Base-by-base conservation (phyloP, 2,329 filamentous ascomycete species). In the Trichophaea hybrida region DNA sequence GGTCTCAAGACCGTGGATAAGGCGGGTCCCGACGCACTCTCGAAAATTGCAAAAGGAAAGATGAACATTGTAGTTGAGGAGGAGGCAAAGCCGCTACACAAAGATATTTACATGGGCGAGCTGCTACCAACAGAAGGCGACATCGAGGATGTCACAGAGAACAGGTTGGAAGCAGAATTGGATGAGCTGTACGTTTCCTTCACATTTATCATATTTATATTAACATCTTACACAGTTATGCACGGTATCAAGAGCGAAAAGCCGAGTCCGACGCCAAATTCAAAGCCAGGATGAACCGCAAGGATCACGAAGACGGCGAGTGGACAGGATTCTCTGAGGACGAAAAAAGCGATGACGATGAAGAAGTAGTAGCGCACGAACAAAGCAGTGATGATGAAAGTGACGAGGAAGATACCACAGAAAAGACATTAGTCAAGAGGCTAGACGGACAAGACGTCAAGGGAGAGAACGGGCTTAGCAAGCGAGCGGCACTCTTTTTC, bases 401-500 rank as follows among this genome's bases (percentile, higher is more conserved):
- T 6, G 77, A 80, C 2, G 66, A 66, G 1, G 76, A 79, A 5
- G 73, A 72, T 2, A 67, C 67, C 15, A 72, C 71, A 59, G 72
- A 67, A 17, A 63, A 69, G 35, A 65, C 71, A n/a, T 73, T 86
- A 4, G 72, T 85, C 51, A 83, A 80, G 1, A 82, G 85, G 62
- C 75, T 90, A 32, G 77, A 83, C 65, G 61, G 63, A n/a, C 74
- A 74, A 57, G 74, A 76, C 6, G 73, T 73, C 4, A 73, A 74
- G 40, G 75, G 77, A 10, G 72, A 74, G 6, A 75, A 75, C 33
- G 83, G 80, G 8, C 76, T 97, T n/a, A 94, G 89, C 2, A 90
- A 84, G 71, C 81, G 88, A 64, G 93, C 93, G 6, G 80, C 84
- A 7, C 80, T 85, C 62, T 98, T 98, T 74, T 98, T 98, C 72